Evolutionary conservation across 2,329 filamentous ascomycete species (phyloP), one percentile per base, ranked within the genome.

Genomic region (Ophiostoma montium): DNA sequence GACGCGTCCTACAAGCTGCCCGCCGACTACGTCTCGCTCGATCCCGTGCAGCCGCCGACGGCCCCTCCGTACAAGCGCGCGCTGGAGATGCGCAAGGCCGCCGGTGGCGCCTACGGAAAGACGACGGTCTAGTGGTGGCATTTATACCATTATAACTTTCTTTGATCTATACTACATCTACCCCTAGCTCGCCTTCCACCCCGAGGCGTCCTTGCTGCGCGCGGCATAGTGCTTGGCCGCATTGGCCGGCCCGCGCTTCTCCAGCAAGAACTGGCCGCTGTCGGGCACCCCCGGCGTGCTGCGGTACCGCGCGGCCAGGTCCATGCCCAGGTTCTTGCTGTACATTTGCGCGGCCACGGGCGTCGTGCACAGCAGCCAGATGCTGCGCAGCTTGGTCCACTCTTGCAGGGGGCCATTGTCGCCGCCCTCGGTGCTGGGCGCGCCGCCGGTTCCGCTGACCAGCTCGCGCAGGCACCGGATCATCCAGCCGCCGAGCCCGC

Each of bases 31-130:
- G 76, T 94, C 47, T 89, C 84, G 57, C 74, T 96, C 45, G 88
- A 95, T 62, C 92, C 92, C 0, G 78, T 98, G 31, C 92, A 96
- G 63, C 90, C 90, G 27, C 92, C 92, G 0, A 98, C 92, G 33
- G 92, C 92, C 10, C 92, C 92, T 12, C 92, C 92, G 0, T 98
- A 98, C 62, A 94, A 89, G 64, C 78, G 83, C 50, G 92, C 92
- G 12, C 68, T 98, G 52, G 90, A 96, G 64, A 75, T 92, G 69
- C 76, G 84, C 57, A 85, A 83, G 63, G 70, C 78, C 52, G 76
- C 78, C 52, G 86, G 86, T 15, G 86, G 86, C 5, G 83, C 82
- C 5, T 86, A 86, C 61, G 82, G 83, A 4, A 88, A 85, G 65
- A 84, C 81, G n/a, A 53, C 45, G 18, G 42, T 44, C 30, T 44